Conservation (phyloP, 768 basidiomycete genomes). For the Fistulinella prunicolor region DNA sequence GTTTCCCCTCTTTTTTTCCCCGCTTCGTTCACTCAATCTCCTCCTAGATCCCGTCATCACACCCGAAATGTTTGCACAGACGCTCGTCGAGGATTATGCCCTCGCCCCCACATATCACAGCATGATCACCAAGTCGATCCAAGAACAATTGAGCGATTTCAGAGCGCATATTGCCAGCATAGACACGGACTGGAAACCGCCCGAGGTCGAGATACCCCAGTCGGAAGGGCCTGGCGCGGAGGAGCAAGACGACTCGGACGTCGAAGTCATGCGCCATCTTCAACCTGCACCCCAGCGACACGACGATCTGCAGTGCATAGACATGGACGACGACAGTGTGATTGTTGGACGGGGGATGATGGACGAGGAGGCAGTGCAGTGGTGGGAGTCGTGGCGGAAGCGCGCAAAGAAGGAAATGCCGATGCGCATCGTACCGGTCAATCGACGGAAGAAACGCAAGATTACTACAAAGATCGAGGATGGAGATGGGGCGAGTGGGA, state of each 20-base stretch:
- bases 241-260: slow-evolving; percentile 30
- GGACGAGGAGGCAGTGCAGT: slow-evolving; percentile 48
- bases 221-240: slow-evolving; percentile 24
- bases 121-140: slow-evolving; percentile 76
- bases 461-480: slow-evolving; percentile 30
- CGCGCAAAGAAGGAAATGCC: slow-evolving; percentile 35
- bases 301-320: slow-evolving; percentile 21
- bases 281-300: slow-evolving; percentile 14
- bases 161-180: slow-evolving; percentile 61
- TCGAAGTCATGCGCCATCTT: slow-evolving; percentile 17
- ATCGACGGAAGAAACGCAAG: slow-evolving; percentile 43
- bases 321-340: slow-evolving; percentile 23
- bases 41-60: slow-evolving; percentile 79
- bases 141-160: slow-evolving; percentile 83
- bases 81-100: slow-evolving; percentile 86
- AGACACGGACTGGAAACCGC: slow-evolving; percentile 41
- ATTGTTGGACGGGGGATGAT: slow-evolving; percentile 39
- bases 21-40: not conserved
- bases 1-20: slow-evolving; percentile 18
- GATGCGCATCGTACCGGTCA: slow-evolving; percentile 26
- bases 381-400: slow-evolving; percentile 76
- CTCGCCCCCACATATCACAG: slow-evolving; percentile 63
- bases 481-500: slow-evolving; percentile 22
- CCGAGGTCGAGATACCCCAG: slow-evolving; percentile 20
- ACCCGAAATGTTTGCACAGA: slow-evolving; percentile 86